Conservation (phyloP, 345 rosid genomes). For the Salix viminalis region DNA sequence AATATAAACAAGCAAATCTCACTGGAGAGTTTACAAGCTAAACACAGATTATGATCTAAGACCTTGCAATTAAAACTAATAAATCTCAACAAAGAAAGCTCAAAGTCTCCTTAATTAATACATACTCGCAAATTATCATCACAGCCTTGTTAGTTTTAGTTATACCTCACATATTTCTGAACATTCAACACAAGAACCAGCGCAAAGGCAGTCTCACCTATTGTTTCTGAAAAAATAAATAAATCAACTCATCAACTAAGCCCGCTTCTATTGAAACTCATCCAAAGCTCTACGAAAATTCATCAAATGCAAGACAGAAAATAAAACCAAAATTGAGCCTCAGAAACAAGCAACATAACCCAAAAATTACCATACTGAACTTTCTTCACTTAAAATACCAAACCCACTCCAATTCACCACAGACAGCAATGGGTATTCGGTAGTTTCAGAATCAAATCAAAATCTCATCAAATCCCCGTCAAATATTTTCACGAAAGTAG, state of each 20-base stretch:
- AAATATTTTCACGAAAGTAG: background rate
- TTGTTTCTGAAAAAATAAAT: background rate
- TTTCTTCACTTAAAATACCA: slow-evolving; percentile 11
- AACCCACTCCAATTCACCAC: slow-evolving; percentile 18
- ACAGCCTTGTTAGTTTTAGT: background rate
- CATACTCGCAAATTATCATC: background rate
- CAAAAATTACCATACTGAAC: slow-evolving; percentile 6
- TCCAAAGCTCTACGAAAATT: background rate
- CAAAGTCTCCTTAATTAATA: background rate
- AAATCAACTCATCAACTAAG: slow-evolving; percentile 4
- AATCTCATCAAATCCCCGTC: slow-evolving; percentile 6
- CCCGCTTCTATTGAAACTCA: background rate
- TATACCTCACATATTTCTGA: background rate
- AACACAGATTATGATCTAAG: background rate
- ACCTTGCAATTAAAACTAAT: background rate
- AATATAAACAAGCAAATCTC: background rate
- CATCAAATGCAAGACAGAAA: background rate
- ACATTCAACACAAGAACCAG: slow-evolving; percentile 6
- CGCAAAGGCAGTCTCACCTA: slow-evolving; percentile 6
- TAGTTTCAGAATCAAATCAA: background rate
- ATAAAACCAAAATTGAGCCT: slow-evolving; percentile 11
- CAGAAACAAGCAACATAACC: background rate
- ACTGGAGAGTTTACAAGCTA: background rate
- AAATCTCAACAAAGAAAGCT: slow-evolving; percentile 4
- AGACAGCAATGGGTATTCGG: slow-evolving; percentile 8